phyloP scores from a whole-genome alignment of 2,329 filamentous ascomycete genomes.

The Metarhizium rileyi region DNA sequence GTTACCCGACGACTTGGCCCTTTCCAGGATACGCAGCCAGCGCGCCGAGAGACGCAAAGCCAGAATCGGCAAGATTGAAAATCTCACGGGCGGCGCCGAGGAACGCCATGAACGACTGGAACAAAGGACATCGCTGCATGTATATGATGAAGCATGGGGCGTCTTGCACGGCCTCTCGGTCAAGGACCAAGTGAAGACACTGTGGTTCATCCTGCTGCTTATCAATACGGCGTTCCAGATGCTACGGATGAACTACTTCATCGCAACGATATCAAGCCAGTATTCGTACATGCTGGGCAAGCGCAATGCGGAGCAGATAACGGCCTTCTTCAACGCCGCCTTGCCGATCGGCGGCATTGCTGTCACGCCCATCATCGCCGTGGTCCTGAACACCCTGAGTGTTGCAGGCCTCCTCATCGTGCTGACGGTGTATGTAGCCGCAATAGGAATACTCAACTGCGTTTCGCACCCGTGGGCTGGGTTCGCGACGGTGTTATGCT shows the following conservation, averaged over 20 bases:
- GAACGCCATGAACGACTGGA: slow-evolving; percentile 45
- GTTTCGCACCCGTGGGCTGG: not conserved
- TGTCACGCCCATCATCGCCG: not conserved
- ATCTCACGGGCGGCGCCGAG: slow-evolving; percentile 47
- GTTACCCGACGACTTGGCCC: slow-evolving; percentile 38
- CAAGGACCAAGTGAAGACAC: slow-evolving; percentile 52
- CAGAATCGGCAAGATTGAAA: slow-evolving; percentile 52
- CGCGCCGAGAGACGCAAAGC: slow-evolving; percentile 42
- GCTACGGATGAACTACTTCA: slow-evolving; percentile 57
- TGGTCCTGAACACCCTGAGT: not conserved
- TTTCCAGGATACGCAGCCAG: slow-evolving; percentile 23
- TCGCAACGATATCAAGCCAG: not conserved
- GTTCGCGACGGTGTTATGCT: slow-evolving; percentile 1
- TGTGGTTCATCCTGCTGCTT: slow-evolving; percentile 65
- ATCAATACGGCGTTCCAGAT: slow-evolving; percentile 51
- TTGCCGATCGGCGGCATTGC: not conserved
- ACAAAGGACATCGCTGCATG: slow-evolving; percentile 47
- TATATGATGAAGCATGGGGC: slow-evolving; percentile 59
- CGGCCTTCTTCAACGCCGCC: not conserved
- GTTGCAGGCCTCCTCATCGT: not conserved
- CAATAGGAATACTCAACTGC: not conserved
- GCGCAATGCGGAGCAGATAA: not conserved
- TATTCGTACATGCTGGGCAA: not conserved
- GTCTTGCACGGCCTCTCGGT: slow-evolving; percentile 58
- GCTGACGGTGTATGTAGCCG: not conserved